Evolutionary conservation across 2,329 filamentous ascomycete genomes (phyloP).

Genomic region (Colletotrichum tabaci): DNA sequence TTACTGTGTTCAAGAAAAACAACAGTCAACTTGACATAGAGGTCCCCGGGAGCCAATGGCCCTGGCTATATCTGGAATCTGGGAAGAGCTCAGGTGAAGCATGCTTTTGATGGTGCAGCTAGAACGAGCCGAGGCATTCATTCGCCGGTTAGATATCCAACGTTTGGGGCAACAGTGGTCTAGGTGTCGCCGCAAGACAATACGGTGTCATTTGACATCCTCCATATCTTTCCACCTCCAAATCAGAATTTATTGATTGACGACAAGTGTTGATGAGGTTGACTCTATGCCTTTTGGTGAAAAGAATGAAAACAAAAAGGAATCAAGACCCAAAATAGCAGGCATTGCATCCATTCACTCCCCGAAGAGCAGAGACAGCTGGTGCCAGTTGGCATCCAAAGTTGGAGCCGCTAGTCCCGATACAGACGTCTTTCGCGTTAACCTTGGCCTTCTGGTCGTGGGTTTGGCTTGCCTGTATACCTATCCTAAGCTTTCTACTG

Average conservation of each 20-base stretch:
- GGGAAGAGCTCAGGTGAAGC: neutral
- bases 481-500: conserved; percentile 5
- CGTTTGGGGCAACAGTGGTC: neutral
- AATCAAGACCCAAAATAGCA: too few species aligned
- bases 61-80: neutral
- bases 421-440: conserved; percentile 17
- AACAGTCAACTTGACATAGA: too few species aligned
- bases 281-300: too few species aligned
- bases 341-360: neutral
- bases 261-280: too few species aligned
- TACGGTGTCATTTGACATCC: neutral
- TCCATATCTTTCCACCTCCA: too few species aligned
- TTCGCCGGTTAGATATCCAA: neutral
- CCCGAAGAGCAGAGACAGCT: too few species aligned
- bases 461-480: neutral
- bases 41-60: neutral
- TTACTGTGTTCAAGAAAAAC: neutral
- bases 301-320: too few species aligned
- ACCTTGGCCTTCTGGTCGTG: neutral
- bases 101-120: neutral
- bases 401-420: neutral
- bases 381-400: neutral
- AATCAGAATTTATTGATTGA: neutral
- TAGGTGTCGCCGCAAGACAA: neutral
- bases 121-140: conserved; percentile 19